phyloP scores from a whole-genome alignment of 2,329 filamentous ascomycete species.

The Geoglossum cookeanum region DNA sequence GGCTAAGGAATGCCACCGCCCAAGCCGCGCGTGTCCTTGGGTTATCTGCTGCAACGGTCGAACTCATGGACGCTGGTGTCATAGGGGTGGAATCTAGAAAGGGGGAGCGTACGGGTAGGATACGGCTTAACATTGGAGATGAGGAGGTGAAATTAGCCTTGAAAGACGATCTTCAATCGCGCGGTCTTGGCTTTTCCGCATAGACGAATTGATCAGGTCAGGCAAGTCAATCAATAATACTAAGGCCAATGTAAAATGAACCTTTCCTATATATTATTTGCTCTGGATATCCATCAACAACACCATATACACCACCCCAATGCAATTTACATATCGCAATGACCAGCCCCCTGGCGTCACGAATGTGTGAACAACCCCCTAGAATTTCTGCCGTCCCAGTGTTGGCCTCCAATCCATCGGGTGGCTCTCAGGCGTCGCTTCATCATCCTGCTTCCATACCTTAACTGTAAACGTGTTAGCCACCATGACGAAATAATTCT shows the following conservation, averaged over 20 bases:
- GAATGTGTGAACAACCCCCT: slow-evolving; percentile 12
- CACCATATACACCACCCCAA: background rate
- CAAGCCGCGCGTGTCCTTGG: slow-evolving; percentile 32
- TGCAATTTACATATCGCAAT: background rate
- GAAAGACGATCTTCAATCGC: slow-evolving; percentile 72
- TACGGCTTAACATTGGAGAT: slow-evolving; percentile 69
- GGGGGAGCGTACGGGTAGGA: slow-evolving; percentile 71
- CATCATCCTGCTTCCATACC: slow-evolving; percentile 88
- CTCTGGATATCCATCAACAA: background rate
- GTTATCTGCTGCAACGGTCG: slow-evolving; percentile 55
- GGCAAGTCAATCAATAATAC: background rate
- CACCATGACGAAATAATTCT: background rate
- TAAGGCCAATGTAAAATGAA: too few species aligned
- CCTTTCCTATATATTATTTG: background rate
- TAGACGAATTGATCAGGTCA: background rate
- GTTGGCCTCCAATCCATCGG: slow-evolving; percentile 84
- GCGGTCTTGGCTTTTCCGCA: slow-evolving; percentile 46
- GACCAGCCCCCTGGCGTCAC: background rate
- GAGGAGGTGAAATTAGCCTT: slow-evolving; percentile 83
- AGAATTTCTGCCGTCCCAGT: slow-evolving; percentile 58
- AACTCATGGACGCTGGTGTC: slow-evolving; percentile 72
- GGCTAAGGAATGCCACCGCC: slow-evolving; percentile 12
- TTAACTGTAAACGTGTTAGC: slow-evolving; percentile 40
- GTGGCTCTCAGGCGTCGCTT: slow-evolving; percentile 77
- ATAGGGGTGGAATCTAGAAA: slow-evolving; percentile 61